Evolutionary conservation across 805 yeast species (phyloP).

Genomic region (Peterozyma xylosa): DNA sequence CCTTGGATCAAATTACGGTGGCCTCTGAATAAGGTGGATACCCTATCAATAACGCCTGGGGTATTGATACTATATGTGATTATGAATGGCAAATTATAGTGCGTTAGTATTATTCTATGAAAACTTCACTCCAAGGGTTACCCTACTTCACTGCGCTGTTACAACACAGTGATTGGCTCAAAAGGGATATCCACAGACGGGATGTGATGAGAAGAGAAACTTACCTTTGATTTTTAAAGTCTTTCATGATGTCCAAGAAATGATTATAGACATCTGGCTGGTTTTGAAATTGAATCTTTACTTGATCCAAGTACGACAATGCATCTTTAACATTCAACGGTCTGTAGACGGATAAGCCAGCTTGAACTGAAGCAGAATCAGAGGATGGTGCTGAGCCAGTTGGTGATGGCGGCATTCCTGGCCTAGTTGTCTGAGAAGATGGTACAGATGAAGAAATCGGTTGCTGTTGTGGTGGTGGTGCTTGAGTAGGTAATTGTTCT

Average conservation of each 20-base stretch:
- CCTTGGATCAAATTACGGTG: conserved; percentile 94
- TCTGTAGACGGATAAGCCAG: conserved; percentile 36
- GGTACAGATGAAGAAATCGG: conserved; percentile 12
- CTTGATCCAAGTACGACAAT: conserved; percentile 89
- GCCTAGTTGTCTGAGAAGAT: conserved; percentile 16
- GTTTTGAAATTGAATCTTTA: conserved; percentile 81
- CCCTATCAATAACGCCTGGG: conserved; percentile 97
- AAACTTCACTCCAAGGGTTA: too few relatives aligned
- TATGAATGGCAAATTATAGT: not conserved
- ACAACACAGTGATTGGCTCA: too few relatives aligned
- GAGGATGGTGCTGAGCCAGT: conserved; percentile 10
- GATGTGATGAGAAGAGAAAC: conserved; percentile 15
- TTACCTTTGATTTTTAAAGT: conserved; percentile 86
- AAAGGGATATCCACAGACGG: too few relatives aligned
- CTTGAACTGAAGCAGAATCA: conserved; percentile 22
- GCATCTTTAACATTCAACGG: conserved; percentile 97
- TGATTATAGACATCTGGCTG: conserved; percentile 96
- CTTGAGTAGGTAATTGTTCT: conserved; percentile 15
- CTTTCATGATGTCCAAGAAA: conserved; percentile 97
- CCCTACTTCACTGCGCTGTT: too few relatives aligned
- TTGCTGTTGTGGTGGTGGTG: conserved; percentile 10
- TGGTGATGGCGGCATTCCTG: conserved; percentile 8
- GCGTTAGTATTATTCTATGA: not conserved
- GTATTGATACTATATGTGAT: conserved; percentile 62
- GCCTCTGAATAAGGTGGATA: conserved; percentile 83